These are phyloP conservation scores for Chlorella sp. DNA, from an alignment of 139 green algal species.

Conservation along the genomic window DNA sequence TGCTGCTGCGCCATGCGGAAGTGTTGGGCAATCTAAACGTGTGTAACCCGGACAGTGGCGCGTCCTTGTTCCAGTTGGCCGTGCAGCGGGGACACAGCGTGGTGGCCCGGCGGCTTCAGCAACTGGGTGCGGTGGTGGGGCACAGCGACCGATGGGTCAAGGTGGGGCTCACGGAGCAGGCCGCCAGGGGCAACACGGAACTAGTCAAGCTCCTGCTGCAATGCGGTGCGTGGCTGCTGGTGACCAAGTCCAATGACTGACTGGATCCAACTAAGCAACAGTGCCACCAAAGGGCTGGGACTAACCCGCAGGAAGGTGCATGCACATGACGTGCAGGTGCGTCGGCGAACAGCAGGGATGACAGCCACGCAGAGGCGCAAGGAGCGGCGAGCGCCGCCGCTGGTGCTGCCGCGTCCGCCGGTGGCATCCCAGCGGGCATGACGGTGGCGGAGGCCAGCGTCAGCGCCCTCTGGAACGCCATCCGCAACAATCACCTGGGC, in stretches of 20 bases:
- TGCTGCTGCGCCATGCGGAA: background rate
- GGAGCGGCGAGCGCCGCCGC: too few species aligned
- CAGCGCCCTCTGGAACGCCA: background rate
- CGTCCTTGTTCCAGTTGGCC: background rate
- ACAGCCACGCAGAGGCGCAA: too few species aligned
- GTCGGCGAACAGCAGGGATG: too few species aligned
- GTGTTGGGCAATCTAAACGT: background rate
- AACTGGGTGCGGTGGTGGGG: background rate
- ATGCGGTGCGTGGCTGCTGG: too few species aligned
- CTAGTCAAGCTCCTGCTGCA: background rate
- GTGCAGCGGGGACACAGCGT: background rate
- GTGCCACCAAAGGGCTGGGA: too few species aligned
- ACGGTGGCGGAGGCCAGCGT: too few species aligned
- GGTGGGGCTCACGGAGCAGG: background rate
- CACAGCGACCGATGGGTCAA: background rate
- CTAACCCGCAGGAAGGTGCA: too few species aligned
- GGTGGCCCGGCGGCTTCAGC: background rate
- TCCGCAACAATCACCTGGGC: background rate
- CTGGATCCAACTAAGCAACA: too few species aligned
- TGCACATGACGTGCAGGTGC: too few species aligned
- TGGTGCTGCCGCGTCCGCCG: too few species aligned
- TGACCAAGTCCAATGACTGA: too few species aligned
- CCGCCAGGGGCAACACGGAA: background rate
- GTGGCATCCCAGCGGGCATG: too few species aligned
- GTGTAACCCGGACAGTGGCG: background rate